Base-by-base conservation (phyloP, 2,329 filamentous ascomycete genomes). In the Aspergillus sp. region DNA sequence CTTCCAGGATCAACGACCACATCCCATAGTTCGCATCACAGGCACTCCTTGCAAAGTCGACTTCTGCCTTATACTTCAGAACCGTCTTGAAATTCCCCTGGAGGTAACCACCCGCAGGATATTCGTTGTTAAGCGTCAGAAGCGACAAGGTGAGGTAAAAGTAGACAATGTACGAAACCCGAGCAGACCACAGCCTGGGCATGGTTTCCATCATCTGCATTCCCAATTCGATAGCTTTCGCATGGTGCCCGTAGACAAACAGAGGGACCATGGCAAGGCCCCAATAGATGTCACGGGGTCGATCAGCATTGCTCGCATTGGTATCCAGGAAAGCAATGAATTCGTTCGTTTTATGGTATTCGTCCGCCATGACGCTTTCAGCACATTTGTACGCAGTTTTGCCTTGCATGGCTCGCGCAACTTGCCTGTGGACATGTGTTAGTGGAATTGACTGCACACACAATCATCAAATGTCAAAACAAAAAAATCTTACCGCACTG, bases 1-100 rank as follows among this genome's bases (percentile, higher is more conserved):
- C 75, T 26, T 71, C 65, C 6, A 80, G 53, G 5, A 79, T 48
- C 25, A 69, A 55, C 2, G 72, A 63, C 68, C 72, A 78, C 40
- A 69, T 67, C 12, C 67, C 61, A 46, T 78, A 80, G 43, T 80
- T 80, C 42, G 71, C 64, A 40, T 75, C 66, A 37, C 72, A 78
- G 33, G 71, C 61, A 12, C 55, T 53, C 24, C 69, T 63, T 32
- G 67, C 71, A 24, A 65, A 58, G 38, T 74, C 68, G 20, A 79
- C 67, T 37, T 67, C 61, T 6, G 63, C 60, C 37, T 72, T 68
- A 40, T 71, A 71, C 7, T 60, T 51, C 7, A 55, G 47, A 1
- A 75, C 62, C 20, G 61, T 62, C n/a, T 66, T 53, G 32, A 78
- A 49, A 29, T 69, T 61, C 11, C 60, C 58, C 5, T 61, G 55